Percentiles rank a stretch among this genome's conserved stretches.
Evolutionary conservation across 2,329 filamentous ascomycete genomes (phyloP).

Genomic region (Colletotrichum brevisporum): DNA sequence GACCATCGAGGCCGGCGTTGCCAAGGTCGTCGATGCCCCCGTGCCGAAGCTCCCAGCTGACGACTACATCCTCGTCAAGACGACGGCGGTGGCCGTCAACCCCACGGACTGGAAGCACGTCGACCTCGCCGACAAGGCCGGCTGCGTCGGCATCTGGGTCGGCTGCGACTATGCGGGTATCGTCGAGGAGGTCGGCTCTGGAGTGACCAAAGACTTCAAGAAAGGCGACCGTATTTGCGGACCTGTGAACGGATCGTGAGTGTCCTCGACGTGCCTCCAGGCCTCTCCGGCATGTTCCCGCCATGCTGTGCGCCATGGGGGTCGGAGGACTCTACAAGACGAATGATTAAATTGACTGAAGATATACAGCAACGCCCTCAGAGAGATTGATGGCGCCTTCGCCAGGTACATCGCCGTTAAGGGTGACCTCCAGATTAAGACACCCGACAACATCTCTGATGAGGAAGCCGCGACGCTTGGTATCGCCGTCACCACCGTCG

Average conservation of each 20-base stretch:
- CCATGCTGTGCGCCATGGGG: neutral
- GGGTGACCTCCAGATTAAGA: constrained; percentile 57
- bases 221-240: constrained; percentile 63
- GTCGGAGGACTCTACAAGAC: neutral
- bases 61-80: constrained; percentile 52
- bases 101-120: constrained; percentile 55
- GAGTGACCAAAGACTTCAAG: constrained; percentile 59
- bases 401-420: constrained; percentile 56
- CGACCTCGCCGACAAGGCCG: constrained; percentile 41
- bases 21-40: constrained; percentile 48
- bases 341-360: constrained; percentile 7
- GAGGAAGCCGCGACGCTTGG: constrained; percentile 63
- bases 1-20: constrained; percentile 41
- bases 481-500: constrained; percentile 60
- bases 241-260: constrained; percentile 52
- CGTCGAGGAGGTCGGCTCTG: constrained; percentile 60
- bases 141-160: constrained; percentile 44
- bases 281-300: neutral
- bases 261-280: too few relatives aligned
- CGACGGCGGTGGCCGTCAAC: constrained; percentile 54
- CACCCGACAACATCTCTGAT: constrained; percentile 59
- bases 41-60: constrained; percentile 43
- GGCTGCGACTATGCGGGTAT: constrained; percentile 64
- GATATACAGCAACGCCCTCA: constrained; percentile 40
- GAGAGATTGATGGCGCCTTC: constrained; percentile 57